Conservation (phyloP, 2,329 filamentous ascomycete species). For the Cryphonectria carpinicola region DNA sequence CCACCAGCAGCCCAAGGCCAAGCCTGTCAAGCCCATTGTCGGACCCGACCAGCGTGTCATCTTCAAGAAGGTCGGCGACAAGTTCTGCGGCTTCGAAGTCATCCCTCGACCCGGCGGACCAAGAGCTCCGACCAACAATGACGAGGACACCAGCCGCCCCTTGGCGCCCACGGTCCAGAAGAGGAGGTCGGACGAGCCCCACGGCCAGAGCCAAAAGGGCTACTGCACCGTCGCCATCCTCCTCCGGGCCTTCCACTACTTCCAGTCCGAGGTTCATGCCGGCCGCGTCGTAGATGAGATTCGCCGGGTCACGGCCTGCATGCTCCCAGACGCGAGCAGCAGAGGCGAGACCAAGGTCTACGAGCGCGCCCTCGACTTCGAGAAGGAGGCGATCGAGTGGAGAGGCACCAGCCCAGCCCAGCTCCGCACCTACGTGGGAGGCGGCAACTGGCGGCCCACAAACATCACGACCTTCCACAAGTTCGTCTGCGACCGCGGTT, state of each 20-base stretch:
- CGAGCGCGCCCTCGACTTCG: background rate
- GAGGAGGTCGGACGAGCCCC: background rate
- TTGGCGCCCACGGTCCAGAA: background rate
- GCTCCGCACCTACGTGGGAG: constrained; percentile 7
- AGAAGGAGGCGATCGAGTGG: background rate
- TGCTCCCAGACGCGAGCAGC: background rate
- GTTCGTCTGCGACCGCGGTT: background rate
- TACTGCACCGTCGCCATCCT: constrained; percentile 7
- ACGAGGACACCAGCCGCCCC: background rate
- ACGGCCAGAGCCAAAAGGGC: background rate
- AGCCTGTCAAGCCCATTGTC: background rate
- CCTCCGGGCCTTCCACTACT: background rate
- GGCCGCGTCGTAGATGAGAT: background rate
- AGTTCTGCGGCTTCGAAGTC: background rate
- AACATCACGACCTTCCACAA: background rate
- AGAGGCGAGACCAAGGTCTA: background rate
- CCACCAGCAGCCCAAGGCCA: background rate
- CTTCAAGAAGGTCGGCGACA: background rate
- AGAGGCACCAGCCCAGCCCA: background rate
- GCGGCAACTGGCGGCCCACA: background rate
- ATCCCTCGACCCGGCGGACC: background rate
- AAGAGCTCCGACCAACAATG: background rate
- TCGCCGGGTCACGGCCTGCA: background rate
- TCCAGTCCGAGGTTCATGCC: background rate
- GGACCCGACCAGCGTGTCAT: background rate